Evolutionary conservation across 2,329 filamentous ascomycete species (phyloP).

Genomic region (Lachnellula occidentalis): DNA sequence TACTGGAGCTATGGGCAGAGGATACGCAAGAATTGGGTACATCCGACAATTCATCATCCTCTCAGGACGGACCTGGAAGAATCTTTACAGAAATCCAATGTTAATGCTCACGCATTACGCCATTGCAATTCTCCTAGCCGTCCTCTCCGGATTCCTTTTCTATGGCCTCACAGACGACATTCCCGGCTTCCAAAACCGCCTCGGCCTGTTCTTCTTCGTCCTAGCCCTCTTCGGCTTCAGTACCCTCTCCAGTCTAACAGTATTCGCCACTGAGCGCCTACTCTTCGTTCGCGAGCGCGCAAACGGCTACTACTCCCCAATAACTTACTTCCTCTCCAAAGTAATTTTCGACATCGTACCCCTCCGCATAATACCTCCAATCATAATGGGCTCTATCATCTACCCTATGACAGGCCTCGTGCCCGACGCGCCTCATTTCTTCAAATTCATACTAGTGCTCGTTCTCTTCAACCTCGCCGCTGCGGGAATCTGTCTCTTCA

Average conservation of each 20-base stretch:
- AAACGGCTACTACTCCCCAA: conserved; percentile 91
- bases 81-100: conserved; percentile 95
- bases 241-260: conserved; percentile 86
- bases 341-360: conserved; percentile 98
- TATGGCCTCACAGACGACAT: conserved; percentile 96
- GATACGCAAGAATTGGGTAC: conserved; percentile 78
- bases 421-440: conserved; percentile 74
- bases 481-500: conserved; percentile 88
- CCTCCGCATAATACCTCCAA: conserved; percentile 85
- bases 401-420: conserved; percentile 97
- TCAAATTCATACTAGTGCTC: conserved; percentile 85
- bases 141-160: conserved; percentile 92
- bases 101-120: conserved; percentile 98
- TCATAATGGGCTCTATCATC: conserved; percentile 91
- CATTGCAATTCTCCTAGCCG: conserved; percentile 88
- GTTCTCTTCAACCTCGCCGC: conserved; percentile 95
- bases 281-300: conserved; percentile 90
- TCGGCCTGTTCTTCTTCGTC: conserved; percentile 96
- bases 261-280: conserved; percentile 85
- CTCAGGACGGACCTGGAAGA: conserved; percentile 89
- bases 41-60: conserved; percentile 81
- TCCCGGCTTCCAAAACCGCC: conserved; percentile 92
- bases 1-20: conserved; percentile 61
- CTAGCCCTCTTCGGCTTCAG: conserved; percentile 95
- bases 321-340: conserved; percentile 92